Evolutionary conservation across 179 eudicot genomes (phyloP), one percentile per base, ranked within the genome.

Genomic region (Camellia oleifera): DNA sequence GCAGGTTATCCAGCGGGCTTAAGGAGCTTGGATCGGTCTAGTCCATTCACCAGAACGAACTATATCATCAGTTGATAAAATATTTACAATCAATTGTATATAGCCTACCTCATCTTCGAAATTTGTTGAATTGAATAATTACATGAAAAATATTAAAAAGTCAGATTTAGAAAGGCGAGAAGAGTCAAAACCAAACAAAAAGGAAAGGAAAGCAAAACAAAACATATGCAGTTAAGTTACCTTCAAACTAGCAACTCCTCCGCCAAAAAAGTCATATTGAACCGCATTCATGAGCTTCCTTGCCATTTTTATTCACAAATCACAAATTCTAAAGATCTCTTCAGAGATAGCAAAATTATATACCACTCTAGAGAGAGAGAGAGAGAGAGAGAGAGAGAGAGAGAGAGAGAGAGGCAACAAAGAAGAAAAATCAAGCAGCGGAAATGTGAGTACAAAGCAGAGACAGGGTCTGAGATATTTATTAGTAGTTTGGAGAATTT

Each of bases 181-280:
- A 23, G 18, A 72, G 40, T 32, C 40, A 32, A 32, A n/a, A 69
- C 20, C 4, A 14, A 18, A 77, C 1, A 9, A 14, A 23, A 3
- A 46, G 44, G 40, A 32, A 32, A 32, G 40, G 40, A 32, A 15
- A 32, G 1, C 40, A 32, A 32, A 32, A 32, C 40, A 32, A 69
- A 66, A 42, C 12, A 62, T 32, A 32, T 63, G 45, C 66, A 56
- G 40, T 32, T 32, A 44, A 69, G n/a, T 45, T 45, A 88, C 95
- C 92, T 92, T 84, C 45, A 92, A 81, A 23, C 83, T 88, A 71
- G 88, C 79, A 70, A 85, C 78, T 15, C 95, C 92, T 14, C 90
- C 91, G 3, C 89, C 95, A 64, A 87, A 87, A 67, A 85, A 48
- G 20, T 73, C 86, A 78, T 88, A 89, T 58, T 80, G 86, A 82